phyloP scores from a whole-genome alignment of 495 filamentous ascomycete species.

The Niebla homalea region DNA sequence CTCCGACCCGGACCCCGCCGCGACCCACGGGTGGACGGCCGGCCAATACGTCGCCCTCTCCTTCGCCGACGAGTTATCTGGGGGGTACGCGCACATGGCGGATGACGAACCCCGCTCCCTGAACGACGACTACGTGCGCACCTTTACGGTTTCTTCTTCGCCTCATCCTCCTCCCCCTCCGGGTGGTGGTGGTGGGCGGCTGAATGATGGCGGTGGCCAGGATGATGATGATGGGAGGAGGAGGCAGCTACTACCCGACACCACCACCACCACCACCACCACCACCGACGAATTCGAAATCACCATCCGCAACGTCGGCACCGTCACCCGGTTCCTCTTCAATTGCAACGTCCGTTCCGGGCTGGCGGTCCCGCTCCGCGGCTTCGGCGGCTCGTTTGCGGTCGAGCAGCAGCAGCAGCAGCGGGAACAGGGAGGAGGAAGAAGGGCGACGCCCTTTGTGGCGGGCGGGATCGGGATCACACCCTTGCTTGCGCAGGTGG shows the following conservation, averaged over 20 bases:
- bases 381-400: constrained; percentile 57
- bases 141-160: constrained; percentile 63
- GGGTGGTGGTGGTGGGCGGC: too few species aligned
- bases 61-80: constrained; percentile 50
- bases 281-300: constrained; percentile 53
- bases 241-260: too few species aligned
- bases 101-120: constrained; percentile 62
- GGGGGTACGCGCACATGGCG: constrained; percentile 69
- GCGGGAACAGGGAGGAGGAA: background rate
- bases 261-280: too few species aligned
- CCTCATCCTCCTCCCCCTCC: constrained; percentile 19
- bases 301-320: constrained; percentile 52
- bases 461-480: constrained; percentile 75
- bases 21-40: constrained; percentile 39
- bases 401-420: constrained; percentile 28
- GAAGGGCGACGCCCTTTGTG: constrained; percentile 39
- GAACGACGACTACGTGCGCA: constrained; percentile 73
- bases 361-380: constrained; percentile 52
- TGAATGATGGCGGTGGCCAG: too few species aligned
- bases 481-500: constrained; percentile 53
- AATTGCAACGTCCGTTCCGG: constrained; percentile 34
- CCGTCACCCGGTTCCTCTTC: constrained; percentile 52
- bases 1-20: constrained; percentile 21
- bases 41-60: constrained; percentile 67
- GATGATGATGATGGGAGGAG: too few species aligned